Evolutionary conservation across 2,329 filamentous ascomycete genomes (phyloP), one percentile per base, ranked within the genome.

Genomic region (Fusarium oxysporum): DNA sequence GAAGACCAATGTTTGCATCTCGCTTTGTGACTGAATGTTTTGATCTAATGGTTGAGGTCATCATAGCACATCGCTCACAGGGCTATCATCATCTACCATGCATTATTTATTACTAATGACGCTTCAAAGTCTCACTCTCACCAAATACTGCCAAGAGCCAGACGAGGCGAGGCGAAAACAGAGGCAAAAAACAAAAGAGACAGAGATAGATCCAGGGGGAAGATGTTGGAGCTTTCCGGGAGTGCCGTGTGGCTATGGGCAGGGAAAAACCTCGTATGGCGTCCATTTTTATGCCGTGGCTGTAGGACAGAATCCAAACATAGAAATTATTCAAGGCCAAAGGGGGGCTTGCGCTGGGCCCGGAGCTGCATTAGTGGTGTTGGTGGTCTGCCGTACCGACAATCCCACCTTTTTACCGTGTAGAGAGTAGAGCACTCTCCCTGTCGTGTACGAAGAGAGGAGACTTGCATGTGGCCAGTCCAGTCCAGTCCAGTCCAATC

Each of bases 241-340:
- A 68, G 44, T 72, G 60, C 72, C 71, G 72, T 74, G 74, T 77
- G 75, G 75, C 75, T 77, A 75, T 75, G 75, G 47, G 35, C 61
- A 72, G 62, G 61, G 71, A 53, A 74, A 71, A 72, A 74, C 32
- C 71, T 73, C 71, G 71, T 74, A 73, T 73, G 72, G 61, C 57
- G 72, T 54, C 60, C 67, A 60, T 72, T 74, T 72, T 74, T 74
- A 72, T 74, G 71, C 63, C 38, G 56, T 68, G 72, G 69, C 43
- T 63, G 64, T 76, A 69, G 71, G 68, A 77, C 75, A 77, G 55
- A 65, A 74, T 40, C 70, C 75, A 77, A 76, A 77, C 70, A 75
- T 76, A 76, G 75, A 54, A 74, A 71, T 76, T 74, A 63, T 65
- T 32, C 54, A 64, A 60, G 25, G 59, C 32, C 51, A 70, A 58